Base-by-base conservation (phyloP, 1,139 yeast genomes). In the Candida tetrigidarum region DNA sequence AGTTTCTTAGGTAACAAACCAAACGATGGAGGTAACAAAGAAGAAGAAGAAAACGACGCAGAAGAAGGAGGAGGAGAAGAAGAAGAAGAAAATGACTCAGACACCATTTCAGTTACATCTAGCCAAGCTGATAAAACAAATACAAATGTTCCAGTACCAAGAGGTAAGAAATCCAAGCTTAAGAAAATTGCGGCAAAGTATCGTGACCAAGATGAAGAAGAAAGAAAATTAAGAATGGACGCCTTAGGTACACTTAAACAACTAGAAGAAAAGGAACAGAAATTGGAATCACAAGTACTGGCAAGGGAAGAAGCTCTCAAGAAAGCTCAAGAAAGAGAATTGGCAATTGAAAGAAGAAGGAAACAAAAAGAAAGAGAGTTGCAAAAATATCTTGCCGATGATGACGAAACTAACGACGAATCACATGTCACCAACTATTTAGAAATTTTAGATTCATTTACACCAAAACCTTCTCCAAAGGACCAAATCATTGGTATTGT, bases 131-230 rank as follows among this genome's bases (percentile, higher is more conserved):
- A 30, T 3, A 30, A 25, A 12, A 40, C 54, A 1, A 32, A 50
- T 20, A 62, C 59, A 52, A 57, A 54, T 39, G 65, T 54, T 38
- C 64, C 55, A 42, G 75, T 70, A 37, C 83, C 85, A 2, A 81
- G 97, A 58, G 97, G 97, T 39, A 90, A 87, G 64, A 88, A 85
- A 60, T 84, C 87, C 18, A 91, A 91, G 59, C 60, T 87, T 63
- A 90, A 89, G 71, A 92, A 89, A 62, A 86, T 88, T 45, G 86
- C 86, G 23, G 74, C 80, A 43, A 92, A 91, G 59, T 93, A 93
- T 59, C 91, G 84, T 1, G 91, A 86, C 50, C 98, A 92, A 63
- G 98, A 92, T 59, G 97, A 90, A 45, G 96, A 89, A 46, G 98
- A 93, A 57, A 78, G 91, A 46, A 60, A 67, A 41, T 57, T 84